Percentiles rank a stretch among this genome's conserved stretches.
Conservation (phyloP, 176 grass and related monocot species). For the Luzula sylvatica region DNA sequence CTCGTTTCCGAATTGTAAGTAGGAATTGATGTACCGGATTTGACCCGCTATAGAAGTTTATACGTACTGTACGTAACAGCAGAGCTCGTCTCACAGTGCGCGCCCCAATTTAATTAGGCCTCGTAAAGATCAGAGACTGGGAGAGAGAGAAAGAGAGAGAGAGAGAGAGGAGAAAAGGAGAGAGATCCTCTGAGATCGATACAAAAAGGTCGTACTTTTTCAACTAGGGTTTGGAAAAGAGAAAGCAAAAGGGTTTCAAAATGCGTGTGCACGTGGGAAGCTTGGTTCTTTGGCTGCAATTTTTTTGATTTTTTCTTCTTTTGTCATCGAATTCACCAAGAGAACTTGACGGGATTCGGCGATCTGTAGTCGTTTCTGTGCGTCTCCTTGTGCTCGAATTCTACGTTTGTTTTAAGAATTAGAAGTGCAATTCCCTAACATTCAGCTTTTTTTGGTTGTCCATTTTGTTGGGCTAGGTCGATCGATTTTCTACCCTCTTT, state of each 20-base stretch:
- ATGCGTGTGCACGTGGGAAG: constrained; percentile 18
- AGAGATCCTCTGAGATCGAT: constrained; percentile 10
- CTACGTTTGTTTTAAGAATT: background rate
- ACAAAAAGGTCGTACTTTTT: constrained; percentile 8
- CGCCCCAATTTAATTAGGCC: constrained; percentile 23
- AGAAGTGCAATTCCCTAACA: background rate
- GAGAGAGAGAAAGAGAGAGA: constrained; percentile 1
- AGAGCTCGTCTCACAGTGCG: constrained; percentile 5
- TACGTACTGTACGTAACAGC: background rate
- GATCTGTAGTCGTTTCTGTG: background rate
- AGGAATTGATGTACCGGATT: too few relatives aligned
- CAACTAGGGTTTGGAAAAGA: constrained; percentile 22
- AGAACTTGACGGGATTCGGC: constrained; percentile 1
- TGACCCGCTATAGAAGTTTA: too few relatives aligned
- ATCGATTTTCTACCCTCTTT: background rate
- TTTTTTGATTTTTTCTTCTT: too few relatives aligned
- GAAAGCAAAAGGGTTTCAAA: constrained; percentile 6
- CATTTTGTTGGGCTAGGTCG: background rate
- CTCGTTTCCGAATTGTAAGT: too few relatives aligned
- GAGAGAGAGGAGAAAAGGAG: background rate
- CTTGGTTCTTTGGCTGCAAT: constrained; percentile 6
- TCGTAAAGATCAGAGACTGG: constrained; percentile 11
- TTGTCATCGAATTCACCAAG: constrained; percentile 7
- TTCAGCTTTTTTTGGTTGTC: constrained; percentile 15
- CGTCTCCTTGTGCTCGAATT: background rate